These are phyloP conservation scores for Umbelopsis vinacea DNA, from an alignment of 192 early-diverging fungal species.

Conservation along the genomic window DNA sequence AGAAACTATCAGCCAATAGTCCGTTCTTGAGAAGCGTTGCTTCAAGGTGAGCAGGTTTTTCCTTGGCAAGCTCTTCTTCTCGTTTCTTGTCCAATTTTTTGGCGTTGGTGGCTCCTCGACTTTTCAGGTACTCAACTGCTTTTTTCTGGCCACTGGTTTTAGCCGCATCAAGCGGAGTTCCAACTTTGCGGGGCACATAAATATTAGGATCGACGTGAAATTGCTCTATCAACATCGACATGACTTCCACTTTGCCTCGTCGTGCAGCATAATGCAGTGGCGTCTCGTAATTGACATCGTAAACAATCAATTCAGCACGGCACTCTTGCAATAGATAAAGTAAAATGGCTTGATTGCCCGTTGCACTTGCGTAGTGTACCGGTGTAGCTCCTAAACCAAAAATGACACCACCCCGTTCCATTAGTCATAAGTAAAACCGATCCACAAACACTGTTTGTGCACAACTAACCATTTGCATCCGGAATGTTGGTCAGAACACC, in stretches of 20 bases:
- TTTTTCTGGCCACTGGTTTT: slow-evolving; percentile 32
- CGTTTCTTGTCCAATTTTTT: slow-evolving; percentile 38
- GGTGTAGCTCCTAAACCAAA: slow-evolving; percentile 34
- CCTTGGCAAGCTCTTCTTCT: slow-evolving; percentile 35
- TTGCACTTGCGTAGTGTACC: slow-evolving; percentile 38
- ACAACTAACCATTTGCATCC: slow-evolving; percentile 24
- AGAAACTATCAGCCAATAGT: slow-evolving; percentile 27
- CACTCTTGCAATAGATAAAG: slow-evolving; percentile 26
- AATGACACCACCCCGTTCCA: too few species aligned
- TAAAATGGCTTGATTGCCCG: slow-evolving; percentile 33
- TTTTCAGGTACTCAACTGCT: slow-evolving; percentile 39
- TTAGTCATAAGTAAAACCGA: too few species aligned
- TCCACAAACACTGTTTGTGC: neutral
- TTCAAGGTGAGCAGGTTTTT: slow-evolving; percentile 34
- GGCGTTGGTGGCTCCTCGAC: slow-evolving; percentile 27
- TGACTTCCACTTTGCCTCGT: slow-evolving; percentile 37
- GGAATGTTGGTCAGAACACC: slow-evolving; percentile 21
- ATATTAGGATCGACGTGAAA: slow-evolving; percentile 38
- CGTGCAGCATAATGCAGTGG: slow-evolving; percentile 43
- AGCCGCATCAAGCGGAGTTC: slow-evolving; percentile 38
- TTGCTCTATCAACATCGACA: slow-evolving; percentile 30
- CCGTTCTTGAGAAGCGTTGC: slow-evolving; percentile 33
- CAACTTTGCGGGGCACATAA: slow-evolving; percentile 34
- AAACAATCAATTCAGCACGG: slow-evolving; percentile 23
- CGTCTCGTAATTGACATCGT: slow-evolving; percentile 33